phyloP scores from a whole-genome alignment of 2,329 filamentous ascomycete species.

The Zasmidium angulare region DNA sequence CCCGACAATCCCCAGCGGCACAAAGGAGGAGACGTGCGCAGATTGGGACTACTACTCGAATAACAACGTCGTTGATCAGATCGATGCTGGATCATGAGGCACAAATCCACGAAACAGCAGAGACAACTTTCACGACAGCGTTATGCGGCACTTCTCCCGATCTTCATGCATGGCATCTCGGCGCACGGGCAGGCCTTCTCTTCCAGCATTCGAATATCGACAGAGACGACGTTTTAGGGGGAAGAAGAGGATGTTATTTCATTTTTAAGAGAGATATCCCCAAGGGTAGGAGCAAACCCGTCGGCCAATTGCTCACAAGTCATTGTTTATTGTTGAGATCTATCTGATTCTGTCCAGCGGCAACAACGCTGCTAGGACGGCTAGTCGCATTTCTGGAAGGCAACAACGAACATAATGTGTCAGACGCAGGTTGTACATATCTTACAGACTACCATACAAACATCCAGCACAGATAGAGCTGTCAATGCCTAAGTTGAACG shows the following conservation, averaged over 20 bases:
- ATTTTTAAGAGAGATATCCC: not conserved
- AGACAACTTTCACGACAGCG: not conserved
- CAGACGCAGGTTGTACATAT: too few species aligned
- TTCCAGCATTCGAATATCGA: not conserved
- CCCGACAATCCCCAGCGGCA: slow-evolving; percentile 41
- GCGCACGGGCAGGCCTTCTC: too few species aligned
- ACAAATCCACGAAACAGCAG: too few species aligned
- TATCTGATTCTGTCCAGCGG: not conserved
- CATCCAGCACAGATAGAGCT: not conserved
- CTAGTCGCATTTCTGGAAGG: not conserved
- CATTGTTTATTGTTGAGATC: not conserved
- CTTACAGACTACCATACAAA: too few species aligned
- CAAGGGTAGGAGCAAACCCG: not conserved
- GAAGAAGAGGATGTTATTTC: not conserved
- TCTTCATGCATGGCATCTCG: too few species aligned
- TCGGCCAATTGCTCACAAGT: not conserved
- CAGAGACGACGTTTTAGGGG: not conserved
- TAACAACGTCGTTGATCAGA: slow-evolving; percentile 49
- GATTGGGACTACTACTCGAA: slow-evolving; percentile 54
- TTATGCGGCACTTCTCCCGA: too few species aligned
- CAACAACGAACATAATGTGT: not conserved
- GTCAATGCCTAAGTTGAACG: too few species aligned
- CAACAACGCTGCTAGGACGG: not conserved
- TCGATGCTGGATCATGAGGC: slow-evolving; percentile 56
- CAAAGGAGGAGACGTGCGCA: slow-evolving; percentile 51